These are phyloP conservation scores for Claviceps africana DNA, from an alignment of 2,329 filamentous ascomycete species.

Conservation along the genomic window DNA sequence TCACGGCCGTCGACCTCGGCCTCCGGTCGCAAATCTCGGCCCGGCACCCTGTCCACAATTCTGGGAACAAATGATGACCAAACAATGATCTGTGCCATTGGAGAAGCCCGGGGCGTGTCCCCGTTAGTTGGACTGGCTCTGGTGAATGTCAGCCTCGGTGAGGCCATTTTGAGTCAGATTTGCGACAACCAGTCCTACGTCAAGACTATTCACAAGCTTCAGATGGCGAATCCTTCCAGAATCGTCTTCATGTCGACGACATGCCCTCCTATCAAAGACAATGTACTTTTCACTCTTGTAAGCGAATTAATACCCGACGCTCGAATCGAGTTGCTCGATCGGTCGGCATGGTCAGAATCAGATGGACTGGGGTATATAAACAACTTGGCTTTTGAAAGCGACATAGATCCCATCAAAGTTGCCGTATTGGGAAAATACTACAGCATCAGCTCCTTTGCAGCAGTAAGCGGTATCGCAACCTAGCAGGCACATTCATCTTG, in stretches of 20 bases:
- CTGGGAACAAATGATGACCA: slow-evolving; percentile 40
- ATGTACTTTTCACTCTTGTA: slow-evolving; percentile 60
- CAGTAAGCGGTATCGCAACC: slow-evolving; percentile 39
- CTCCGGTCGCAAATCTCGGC: slow-evolving; percentile 31
- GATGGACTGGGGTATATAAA: slow-evolving; percentile 66
- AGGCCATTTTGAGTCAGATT: slow-evolving; percentile 78
- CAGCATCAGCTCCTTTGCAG: slow-evolving; percentile 71
- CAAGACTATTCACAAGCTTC: slow-evolving; percentile 74
- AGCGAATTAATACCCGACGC: slow-evolving; percentile 37
- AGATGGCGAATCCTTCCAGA: slow-evolving; percentile 63
- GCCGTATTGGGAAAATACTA: slow-evolving; percentile 74
- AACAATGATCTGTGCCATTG: slow-evolving; percentile 75
- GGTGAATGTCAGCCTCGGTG: slow-evolving; percentile 71
- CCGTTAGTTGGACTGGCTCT: slow-evolving; percentile 78
- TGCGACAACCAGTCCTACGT: slow-evolving; percentile 88
- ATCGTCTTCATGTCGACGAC: slow-evolving; percentile 65
- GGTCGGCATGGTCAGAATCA: slow-evolving; percentile 71
- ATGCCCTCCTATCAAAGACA: slow-evolving; percentile 50
- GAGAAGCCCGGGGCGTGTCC: slow-evolving; percentile 74
- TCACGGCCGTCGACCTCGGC: slow-evolving; percentile 21
- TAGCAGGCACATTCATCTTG: not conserved
- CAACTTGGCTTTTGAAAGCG: slow-evolving; percentile 63
- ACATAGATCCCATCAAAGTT: slow-evolving; percentile 68
- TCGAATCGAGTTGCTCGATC: slow-evolving; percentile 42
- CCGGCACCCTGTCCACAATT: slow-evolving; percentile 21